Base-by-base conservation (phyloP, 2,329 filamentous ascomycete genomes). In the Phoma sp. region DNA sequence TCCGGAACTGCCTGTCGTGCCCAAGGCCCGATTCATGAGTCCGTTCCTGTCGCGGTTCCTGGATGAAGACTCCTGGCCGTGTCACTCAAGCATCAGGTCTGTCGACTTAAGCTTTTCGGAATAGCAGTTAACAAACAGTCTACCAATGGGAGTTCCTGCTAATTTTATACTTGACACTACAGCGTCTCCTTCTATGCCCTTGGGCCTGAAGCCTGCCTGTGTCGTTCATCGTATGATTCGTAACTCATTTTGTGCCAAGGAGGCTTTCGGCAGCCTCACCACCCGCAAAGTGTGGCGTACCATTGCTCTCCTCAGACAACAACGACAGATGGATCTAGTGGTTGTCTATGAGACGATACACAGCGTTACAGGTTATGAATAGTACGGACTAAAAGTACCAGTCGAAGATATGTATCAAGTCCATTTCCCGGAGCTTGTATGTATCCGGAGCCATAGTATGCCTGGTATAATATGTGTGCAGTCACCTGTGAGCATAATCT, bases 241-340 rank as follows among this genome's bases (percentile, higher is more conserved):
- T 38, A 42, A 45, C 42, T 45, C 18, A 25, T 5, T 28, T 42
- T 53, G 40, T 47, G 45, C 42, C 51, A 42, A 53, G 36, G 39
- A 53, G 12, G 23, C 30, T 9, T 47, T 48, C 65, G 61, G 60
- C 54, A 56, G 51, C 51, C 38, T 47, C 25, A 15, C 36, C 38
- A 56, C 33, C 64, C 60, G 62, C 23, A 20, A 28, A 29, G 14
- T 57, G 47, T 62, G 57, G 57, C 61, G 49, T 53, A 40, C 33
- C 38, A 25, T 32, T 23, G 2, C 20, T 25, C 7, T 37, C 29
- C 54, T 15, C 51, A n/a, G 54, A 36, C 60, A 61, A 56, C 14
- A 38, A 23, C 11, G 25, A 59, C 56, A 50, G 56, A 60, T 54
- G 57, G 52, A 38, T 3, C 30, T 43, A 57, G 43, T 65, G 58